Base-by-base conservation (phyloP, 306 rosid genomes). In the Acacia melanoxylon region DNA sequence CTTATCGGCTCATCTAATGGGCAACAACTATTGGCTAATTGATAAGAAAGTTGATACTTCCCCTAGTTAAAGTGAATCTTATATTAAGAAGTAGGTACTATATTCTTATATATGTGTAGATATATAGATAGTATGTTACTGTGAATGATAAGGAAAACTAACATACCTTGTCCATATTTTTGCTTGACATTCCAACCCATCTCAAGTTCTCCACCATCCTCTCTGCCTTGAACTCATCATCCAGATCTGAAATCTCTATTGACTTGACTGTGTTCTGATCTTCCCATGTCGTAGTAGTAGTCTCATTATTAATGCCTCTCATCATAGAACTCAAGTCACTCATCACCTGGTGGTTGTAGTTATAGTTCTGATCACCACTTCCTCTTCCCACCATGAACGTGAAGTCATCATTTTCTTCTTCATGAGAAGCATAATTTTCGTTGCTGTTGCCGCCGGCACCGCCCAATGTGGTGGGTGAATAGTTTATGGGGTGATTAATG, bases 121-220 rank as follows among this genome's bases (percentile, higher is more conserved):
- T 58, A 54, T 22, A 58, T 58, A 4, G 6, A 10, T 61, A 24
- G 1, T 61, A 61, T 61, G 33, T 25, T 25, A 25, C 33, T 61
- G 35, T 10, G 2, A 24, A 14, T 29, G 69, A 29, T 19, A 2
- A 14, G 15, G 69, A 63, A 62, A 63, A 24, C 33, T 14, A 25
- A 9, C n/a, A 33, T 91, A 95, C 98, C 98, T 91, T 88, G 41
- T 88, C 89, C 40, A 85, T 76, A 77, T 86, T 86, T 84, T 89
- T 80, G 76, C 75, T 85, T 4, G 98, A 91, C 94, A 93, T 89
- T 76, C 97, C 97, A 37, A 93, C 85, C 97, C 98, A 95, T 87
- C 97, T 89, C 52, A 95, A 87, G 72, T 95, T 93, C 89, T 95
- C 98, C 0, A 83, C 85, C 75, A 79, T 37, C 66, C 89, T 87